Evolutionary conservation across 1,284 basidiomycete species (phyloP), one percentile per base, ranked within the genome.

Genomic region (Mrakiaceae sp.): DNA sequence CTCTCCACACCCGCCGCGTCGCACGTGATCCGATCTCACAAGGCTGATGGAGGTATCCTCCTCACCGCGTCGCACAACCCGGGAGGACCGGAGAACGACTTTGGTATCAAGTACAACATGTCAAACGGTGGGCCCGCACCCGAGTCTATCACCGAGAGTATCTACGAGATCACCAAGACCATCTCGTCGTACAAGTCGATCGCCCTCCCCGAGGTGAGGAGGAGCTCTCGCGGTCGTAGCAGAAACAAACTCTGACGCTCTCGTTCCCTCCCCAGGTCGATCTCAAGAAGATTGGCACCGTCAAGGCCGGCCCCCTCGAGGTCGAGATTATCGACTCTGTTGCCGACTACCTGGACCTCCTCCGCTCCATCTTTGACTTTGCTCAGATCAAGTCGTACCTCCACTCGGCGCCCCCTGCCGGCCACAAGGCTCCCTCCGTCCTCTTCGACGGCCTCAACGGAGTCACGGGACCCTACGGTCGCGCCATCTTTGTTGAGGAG

Each of bases 91-190:
- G 84, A 98, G 72, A 89, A 90, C 72, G 95, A 98, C 78, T 98
- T 98, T 76, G 95, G 95, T 67, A 97, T 98, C 84, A 98, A 98
- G 80, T 98, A 96, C 81, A 98, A 98, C 79, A 87, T 93, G 66
- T 86, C 87, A 56, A 98, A 98, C 72, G 95, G 95, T 69, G 96
- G 95, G 0, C 95, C 95, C 42, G 95, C 95, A 8, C 93, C 95
- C 2, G 95, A 98, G 79, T 84, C 81, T 69, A 87, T 98, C 66
- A 98, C 95, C 27, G 82, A 98, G 80, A 87, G 86, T 78, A 98
- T 98, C 71, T 96, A 83, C 76, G 88, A 91, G 74, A 86, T 86
- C 76, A 93, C 92, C 66, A 94, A 90, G 81, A 83, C 83, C 51
- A 90, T 98, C 76, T 77, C 81, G 68, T 83, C 80, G 66, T 98